Base-by-base conservation (phyloP, 192 early-diverging fungal species). In the Coemansia sp. region DNA sequence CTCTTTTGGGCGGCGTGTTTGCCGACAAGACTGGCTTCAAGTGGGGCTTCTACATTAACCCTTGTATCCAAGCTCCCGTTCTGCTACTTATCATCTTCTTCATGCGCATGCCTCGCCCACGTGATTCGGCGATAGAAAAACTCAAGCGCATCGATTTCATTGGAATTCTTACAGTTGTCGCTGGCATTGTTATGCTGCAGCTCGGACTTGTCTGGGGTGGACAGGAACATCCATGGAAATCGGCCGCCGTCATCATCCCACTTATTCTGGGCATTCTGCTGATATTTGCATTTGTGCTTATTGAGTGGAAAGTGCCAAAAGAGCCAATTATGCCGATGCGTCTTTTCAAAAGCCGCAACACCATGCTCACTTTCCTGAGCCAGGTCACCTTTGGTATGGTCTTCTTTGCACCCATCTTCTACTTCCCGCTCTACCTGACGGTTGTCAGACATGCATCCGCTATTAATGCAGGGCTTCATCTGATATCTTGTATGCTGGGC, bases 161-260 rank as follows among this genome's bases (percentile, higher is more conserved):
- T 15, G 92, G 92, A 21, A 79, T 85, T 23, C 8, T 77, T 8
- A 23, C 84, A 0, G 42, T 93, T 28, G 71, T 89, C 25, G 43
- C 70, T n/a, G 82, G 87, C 10, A 87, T 88, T 33, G 71, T 87
- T 10, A 71, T 84, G 35, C 63, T 97, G 37, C 80, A 93, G 35
- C 75, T 92, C 8, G 91, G 90, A 0, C 75, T 91, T 20, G 86
- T 88, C 20, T 87, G 88, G 77, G 94, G 93, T 43, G 94, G 93
- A 21, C 80, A 81, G 57, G 78, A 81, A 26, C 40, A 68, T 33
- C 67, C 84, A 9, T 88, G 87, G 87, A 77, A 74, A 16, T 79
- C 84, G 31, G 84, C 82, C 0, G 59, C 78, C 3, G 85, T 87
- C 7, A 68, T 84, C 23, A 52, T 70, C 20, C 51, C 74, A 4